Evolutionary conservation across 2,329 filamentous ascomycete genomes (phyloP).

Genomic region (Xylariaceae sp.): DNA sequence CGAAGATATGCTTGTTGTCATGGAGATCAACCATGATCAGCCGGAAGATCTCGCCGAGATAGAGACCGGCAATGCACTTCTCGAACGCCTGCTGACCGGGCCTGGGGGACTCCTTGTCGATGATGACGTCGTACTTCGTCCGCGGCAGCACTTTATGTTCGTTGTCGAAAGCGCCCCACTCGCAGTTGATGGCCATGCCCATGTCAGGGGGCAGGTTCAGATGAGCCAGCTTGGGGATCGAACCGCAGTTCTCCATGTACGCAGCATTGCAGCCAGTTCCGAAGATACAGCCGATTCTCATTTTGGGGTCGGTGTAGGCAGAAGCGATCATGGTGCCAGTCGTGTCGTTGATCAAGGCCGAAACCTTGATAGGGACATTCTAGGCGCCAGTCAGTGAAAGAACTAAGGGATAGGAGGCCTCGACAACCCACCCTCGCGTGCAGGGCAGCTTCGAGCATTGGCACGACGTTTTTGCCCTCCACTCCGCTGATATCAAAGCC

Average conservation of each 20-base stretch:
- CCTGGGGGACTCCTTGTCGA: constrained; percentile 86
- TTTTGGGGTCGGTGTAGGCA: constrained; percentile 86
- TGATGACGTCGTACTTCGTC: constrained; percentile 76
- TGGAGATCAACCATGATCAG: constrained; percentile 79
- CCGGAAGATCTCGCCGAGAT: constrained; percentile 91
- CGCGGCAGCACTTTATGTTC: constrained; percentile 80
- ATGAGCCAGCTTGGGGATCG: constrained; percentile 87
- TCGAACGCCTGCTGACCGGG: constrained; percentile 94
- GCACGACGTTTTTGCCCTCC: constrained; percentile 84
- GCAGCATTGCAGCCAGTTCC: constrained; percentile 97
- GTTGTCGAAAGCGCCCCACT: constrained; percentile 96
- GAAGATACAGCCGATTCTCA: constrained; percentile 97
- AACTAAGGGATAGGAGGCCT: too few species aligned
- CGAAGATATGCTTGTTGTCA: constrained; percentile 75
- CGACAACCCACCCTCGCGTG: constrained; percentile 57
- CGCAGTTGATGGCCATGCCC: constrained; percentile 94
- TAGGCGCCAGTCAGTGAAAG: too few species aligned
- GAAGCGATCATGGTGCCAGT: constrained; percentile 95
- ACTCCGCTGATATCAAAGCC: constrained; percentile 91
- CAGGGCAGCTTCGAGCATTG: constrained; percentile 75
- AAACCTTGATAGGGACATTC: constrained; percentile 86
- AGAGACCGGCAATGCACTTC: constrained; percentile 95
- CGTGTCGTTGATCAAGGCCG: constrained; percentile 93
- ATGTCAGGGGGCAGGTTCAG: constrained; percentile 78
- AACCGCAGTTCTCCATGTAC: constrained; percentile 91